Conservation (phyloP, 1,284 basidiomycete species). For the Apiotrichum sp. region DNA sequence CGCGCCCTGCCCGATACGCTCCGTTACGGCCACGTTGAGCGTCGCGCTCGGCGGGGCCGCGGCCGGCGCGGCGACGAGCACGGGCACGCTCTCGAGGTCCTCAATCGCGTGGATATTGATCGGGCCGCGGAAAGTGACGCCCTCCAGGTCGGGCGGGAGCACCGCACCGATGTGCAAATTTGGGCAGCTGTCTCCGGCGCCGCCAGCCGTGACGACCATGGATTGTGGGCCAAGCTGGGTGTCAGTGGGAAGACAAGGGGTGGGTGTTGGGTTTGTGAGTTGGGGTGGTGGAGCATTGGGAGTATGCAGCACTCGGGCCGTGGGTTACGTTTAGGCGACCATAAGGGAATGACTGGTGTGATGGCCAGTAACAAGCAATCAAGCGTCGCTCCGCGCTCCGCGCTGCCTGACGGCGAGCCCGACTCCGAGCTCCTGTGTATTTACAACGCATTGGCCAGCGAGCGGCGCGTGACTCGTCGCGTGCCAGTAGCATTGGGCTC, state of each 20-base stretch:
- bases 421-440: too few species aligned
- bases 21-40: background rate
- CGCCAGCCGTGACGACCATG: background rate
- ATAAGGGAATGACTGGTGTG: too few species aligned
- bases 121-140: background rate
- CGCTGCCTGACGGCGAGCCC: too few species aligned
- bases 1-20: slow-evolving; percentile 3
- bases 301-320: background rate
- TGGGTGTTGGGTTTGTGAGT: too few species aligned
- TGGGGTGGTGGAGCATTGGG: background rate
- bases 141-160: background rate
- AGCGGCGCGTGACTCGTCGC: too few species aligned
- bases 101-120: background rate
- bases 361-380: too few species aligned
- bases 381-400: too few species aligned
- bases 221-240: background rate
- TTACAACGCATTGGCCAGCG: too few species aligned
- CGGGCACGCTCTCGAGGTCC: background rate
- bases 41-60: background rate
- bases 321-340: too few species aligned
- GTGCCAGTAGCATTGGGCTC: too few species aligned
- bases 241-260: background rate
- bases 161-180: background rate
- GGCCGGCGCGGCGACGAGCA: background rate
- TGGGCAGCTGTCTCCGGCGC: background rate